Evolutionary conservation across 2,329 filamentous ascomycete species (phyloP).

Genomic region (Sporothrix humicola): DNA sequence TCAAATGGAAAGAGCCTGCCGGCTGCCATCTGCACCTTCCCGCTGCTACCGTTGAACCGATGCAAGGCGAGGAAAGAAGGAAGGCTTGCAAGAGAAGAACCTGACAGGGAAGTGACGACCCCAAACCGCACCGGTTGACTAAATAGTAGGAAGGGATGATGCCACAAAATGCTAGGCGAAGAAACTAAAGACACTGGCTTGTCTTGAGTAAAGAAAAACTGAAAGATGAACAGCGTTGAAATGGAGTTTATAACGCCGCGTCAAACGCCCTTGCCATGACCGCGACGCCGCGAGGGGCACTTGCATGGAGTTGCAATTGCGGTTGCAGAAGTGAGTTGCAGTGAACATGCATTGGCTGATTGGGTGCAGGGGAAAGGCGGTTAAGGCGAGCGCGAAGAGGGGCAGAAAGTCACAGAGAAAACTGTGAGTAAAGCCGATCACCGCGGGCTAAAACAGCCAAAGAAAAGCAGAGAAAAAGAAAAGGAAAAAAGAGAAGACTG

Average conservation of each 20-base stretch:
- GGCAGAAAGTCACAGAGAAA: not conserved
- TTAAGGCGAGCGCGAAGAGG: not conserved
- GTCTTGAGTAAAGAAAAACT: not conserved
- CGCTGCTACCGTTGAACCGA: slow-evolving; percentile 28
- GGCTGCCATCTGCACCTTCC: slow-evolving; percentile 2
- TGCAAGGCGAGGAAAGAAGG: slow-evolving; percentile 22
- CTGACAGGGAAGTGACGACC: not conserved
- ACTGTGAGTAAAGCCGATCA: slow-evolving; percentile 7
- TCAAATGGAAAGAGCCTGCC: not conserved
- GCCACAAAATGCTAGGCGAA: not conserved
- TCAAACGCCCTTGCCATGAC: not conserved
- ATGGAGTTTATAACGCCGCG: not conserved
- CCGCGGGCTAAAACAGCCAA: not conserved
- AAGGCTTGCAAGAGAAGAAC: not conserved
- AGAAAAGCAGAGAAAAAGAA: not conserved
- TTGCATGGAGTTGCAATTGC: not conserved
- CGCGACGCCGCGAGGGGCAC: slow-evolving; percentile 10
- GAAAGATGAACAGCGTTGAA: too few species aligned
- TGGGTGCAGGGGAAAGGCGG: not conserved
- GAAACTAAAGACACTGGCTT: not conserved
- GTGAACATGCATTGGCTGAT: not conserved
- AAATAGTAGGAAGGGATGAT: not conserved
- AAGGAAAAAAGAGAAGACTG: not conserved
- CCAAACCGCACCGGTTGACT: not conserved
- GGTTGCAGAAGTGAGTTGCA: not conserved